Evolutionary conservation across 192 early-diverging fungal species (phyloP).

Genomic region (Coemansia sp.): DNA sequence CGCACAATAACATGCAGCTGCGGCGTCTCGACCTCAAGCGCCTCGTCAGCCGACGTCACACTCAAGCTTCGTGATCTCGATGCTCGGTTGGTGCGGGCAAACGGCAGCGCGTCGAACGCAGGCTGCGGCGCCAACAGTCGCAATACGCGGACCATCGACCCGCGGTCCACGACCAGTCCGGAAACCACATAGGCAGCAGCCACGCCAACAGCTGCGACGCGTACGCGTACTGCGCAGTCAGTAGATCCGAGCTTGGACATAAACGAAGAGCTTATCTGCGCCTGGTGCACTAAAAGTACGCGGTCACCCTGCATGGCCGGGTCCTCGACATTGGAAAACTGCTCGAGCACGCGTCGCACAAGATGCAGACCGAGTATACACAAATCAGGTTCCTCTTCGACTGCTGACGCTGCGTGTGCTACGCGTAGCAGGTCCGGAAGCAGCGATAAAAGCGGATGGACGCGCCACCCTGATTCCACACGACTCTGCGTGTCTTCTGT

Average conservation of each 20-base stretch:
- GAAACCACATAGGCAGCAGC: slow-evolving; percentile 35
- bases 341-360: slow-evolving; percentile 74
- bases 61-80: background rate
- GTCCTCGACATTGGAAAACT: slow-evolving; percentile 76
- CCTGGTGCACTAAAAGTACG: slow-evolving; percentile 89
- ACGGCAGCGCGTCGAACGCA: background rate
- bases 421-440: slow-evolving; percentile 87
- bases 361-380: slow-evolving; percentile 77
- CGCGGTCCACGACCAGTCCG: slow-evolving; percentile 27
- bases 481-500: slow-evolving; percentile 27
- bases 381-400: slow-evolving; percentile 62
- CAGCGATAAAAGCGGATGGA: slow-evolving; percentile 24
- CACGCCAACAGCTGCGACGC: slow-evolving; percentile 22
- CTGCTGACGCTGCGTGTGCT: slow-evolving; percentile 85
- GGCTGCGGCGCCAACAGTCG: slow-evolving; percentile 42
- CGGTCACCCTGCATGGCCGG: slow-evolving; percentile 76
- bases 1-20: slow-evolving; percentile 25
- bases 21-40: background rate
- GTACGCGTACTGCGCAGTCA: background rate
- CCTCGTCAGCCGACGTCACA: background rate
- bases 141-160: slow-evolving; percentile 24
- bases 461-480: background rate
- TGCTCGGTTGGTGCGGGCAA: background rate
- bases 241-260: slow-evolving; percentile 62
- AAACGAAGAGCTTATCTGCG: slow-evolving; percentile 89